These are phyloP conservation scores for Mycosarcoma maydis DNA, from an alignment of 1,284 basidiomycete genomes.

Conservation along the genomic window DNA sequence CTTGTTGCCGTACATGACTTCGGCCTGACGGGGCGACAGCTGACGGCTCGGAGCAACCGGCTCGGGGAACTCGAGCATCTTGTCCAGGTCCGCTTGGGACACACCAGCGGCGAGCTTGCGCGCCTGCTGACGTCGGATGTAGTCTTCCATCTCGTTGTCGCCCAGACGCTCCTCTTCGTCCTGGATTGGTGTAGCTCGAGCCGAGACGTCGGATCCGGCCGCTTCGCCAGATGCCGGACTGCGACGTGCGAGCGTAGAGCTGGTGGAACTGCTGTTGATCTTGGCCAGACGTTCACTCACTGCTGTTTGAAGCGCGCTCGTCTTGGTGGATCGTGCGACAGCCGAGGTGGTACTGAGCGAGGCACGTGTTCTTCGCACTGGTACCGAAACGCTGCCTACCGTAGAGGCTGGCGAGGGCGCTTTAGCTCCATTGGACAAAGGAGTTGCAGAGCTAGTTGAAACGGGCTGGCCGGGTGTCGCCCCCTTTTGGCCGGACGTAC, in stretches of 20 bases:
- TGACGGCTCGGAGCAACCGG: conserved; percentile 78
- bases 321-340: conserved; percentile 13
- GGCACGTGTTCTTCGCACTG: conserved; percentile 34
- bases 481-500: not conserved
- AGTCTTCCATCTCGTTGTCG: conserved; percentile 96
- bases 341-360: conserved; percentile 25
- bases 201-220: conserved; percentile 12
- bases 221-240: conserved; percentile 38
- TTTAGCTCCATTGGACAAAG: conserved; percentile 6
- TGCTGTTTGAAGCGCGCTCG: conserved; percentile 10
- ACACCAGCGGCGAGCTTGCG: conserved; percentile 83
- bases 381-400: conserved; percentile 20
- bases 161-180: conserved; percentile 86
- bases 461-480: too few species aligned
- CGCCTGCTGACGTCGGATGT: conserved; percentile 86
- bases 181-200: conserved; percentile 36
- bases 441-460: not conserved
- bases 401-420: conserved; percentile 11
- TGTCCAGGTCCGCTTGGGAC: conserved; percentile 85
- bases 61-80: conserved; percentile 90
- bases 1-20: conserved; percentile 68
- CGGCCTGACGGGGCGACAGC: conserved; percentile 73
- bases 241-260: conserved; percentile 16
- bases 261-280: conserved; percentile 13
- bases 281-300: conserved; percentile 26